These are phyloP conservation scores for Naganishia kalamii DNA, from an alignment of 768 basidiomycete species.

Conservation along the genomic window DNA sequence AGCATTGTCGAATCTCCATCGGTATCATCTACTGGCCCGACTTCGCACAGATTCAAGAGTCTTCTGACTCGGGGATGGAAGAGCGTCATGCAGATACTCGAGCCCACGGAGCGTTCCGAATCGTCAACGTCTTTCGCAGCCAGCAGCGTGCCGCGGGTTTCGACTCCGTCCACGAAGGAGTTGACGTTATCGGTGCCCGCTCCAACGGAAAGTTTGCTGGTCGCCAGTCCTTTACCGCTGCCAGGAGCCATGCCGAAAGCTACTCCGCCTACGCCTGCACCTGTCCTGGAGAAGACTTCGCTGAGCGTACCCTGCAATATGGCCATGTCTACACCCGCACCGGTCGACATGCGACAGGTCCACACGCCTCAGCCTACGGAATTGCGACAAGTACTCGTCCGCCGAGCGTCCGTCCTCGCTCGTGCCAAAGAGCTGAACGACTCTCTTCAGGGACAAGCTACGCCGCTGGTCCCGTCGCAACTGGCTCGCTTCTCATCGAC, in stretches of 20 bases:
- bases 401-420: neutral
- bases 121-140: too few relatives aligned
- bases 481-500: neutral
- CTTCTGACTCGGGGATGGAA: slow-evolving; percentile 1
- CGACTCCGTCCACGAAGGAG: too few relatives aligned
- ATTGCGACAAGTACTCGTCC: neutral
- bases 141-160: too few relatives aligned
- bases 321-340: too few relatives aligned
- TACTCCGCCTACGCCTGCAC: too few relatives aligned
- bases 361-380: neutral
- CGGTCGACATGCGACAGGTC: too few relatives aligned
- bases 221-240: too few relatives aligned
- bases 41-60: neutral
- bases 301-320: too few relatives aligned
- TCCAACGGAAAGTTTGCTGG: too few relatives aligned
- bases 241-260: too few relatives aligned
- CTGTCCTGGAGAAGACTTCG: too few relatives aligned
- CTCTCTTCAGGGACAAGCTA: neutral
- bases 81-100: neutral
- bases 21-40: neutral
- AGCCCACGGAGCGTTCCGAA: neutral
- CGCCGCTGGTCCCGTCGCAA: neutral
- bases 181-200: too few relatives aligned
- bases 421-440: neutral
- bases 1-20: neutral